Base-by-base conservation (phyloP, 2,329 filamentous ascomycete species). In the Whalleya microplaca region DNA sequence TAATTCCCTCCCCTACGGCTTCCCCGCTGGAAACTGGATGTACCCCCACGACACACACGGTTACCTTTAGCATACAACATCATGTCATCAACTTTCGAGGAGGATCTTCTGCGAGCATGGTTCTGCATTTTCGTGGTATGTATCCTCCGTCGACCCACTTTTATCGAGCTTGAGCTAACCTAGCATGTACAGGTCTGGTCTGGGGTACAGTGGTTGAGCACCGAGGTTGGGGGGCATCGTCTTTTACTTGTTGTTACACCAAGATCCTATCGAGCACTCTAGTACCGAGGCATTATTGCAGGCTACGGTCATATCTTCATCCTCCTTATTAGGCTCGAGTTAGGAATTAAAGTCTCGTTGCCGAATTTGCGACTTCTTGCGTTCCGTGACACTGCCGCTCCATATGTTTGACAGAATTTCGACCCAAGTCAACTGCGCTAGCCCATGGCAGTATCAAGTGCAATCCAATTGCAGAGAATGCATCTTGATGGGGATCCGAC, bases 1-100 rank as follows among this genome's bases (percentile, higher is more conserved):
- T 67, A 64, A 53, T 53, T 48, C 65, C 19, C 61, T 64, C 42
- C 62, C 66, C 27, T 70, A 69, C 45, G 65, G 63, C 18, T 67
- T 67, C 37, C 40, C 52, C 10, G 51, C 65, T 29, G 45, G 48
- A 29, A 44, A 63, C 12, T 71, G 65, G 63, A 58, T 64, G 48
- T 65, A 61, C 53, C 61, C 64, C 12, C 66, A 68, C 37, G 61
- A 68, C 37, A 37, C 53, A 16, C 65, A 67, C 53, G 58, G 59
- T 16, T 67, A 65, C 45, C 61, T 63, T 40, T 69, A 66, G 62
- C 55, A 63, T 56, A 37, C 45, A 59, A 41, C n/a, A 14, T 2
- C 43, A 40, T 41, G 32, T 45, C 45, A 52, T 21, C 10, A 7
- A 16, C 21, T 18, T 23, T 48, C 27, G 14, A 43, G 37, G 16